Evolutionary conservation across 106 monocot species (phyloP), one percentile per base, ranked within the genome.

Genomic region (Dendrobium officinale): DNA sequence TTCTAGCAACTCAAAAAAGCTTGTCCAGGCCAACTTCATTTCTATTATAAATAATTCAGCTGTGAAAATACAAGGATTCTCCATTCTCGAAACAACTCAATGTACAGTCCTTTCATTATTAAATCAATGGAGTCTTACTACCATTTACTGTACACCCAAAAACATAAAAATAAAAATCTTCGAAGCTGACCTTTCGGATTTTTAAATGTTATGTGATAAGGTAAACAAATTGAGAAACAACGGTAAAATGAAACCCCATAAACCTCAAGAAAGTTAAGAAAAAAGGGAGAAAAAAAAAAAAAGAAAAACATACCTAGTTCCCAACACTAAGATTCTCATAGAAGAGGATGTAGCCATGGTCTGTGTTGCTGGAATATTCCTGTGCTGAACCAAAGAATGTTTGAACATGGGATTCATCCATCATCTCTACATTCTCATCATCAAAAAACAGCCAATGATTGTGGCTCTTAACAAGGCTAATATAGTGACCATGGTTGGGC

Each of bases 401-500:
- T 7, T 85, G 85, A 45, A 85, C 45, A 19, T 42, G 68, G 0
- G 85, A 81, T 54, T 85, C 85, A 43, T 85, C 85, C 29, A 81
- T 81, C 80, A 81, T 85, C 41, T 85, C 85, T 5, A 85, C 85
- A 73, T 78, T 85, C 55, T 85, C 85, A 37, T 85, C 85, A 20
- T 85, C 85, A 78, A 85, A 85, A 31, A 59, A 77, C 42, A 81
- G 24, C 85, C 85, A 85, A 37, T 85, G 85, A 24, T 78, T 78
- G 68, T 85, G 85, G 54, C 81, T 85, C 66, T 81, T 85, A 29
- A 85, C 81, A 42, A 88, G 82, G 80, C 88, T 88, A 22, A 88
- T 79, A 67, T 88, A 88, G 82, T 88, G 88, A 22, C 85, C 88
- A 54, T 88, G 88, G 67, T 88, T 88, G 44, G 88, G 85, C n/a